Evolutionary conservation across 2,329 filamentous ascomycete species (phyloP), one percentile per base, ranked within the genome.

Genomic region (Botrytis squamosa): DNA sequence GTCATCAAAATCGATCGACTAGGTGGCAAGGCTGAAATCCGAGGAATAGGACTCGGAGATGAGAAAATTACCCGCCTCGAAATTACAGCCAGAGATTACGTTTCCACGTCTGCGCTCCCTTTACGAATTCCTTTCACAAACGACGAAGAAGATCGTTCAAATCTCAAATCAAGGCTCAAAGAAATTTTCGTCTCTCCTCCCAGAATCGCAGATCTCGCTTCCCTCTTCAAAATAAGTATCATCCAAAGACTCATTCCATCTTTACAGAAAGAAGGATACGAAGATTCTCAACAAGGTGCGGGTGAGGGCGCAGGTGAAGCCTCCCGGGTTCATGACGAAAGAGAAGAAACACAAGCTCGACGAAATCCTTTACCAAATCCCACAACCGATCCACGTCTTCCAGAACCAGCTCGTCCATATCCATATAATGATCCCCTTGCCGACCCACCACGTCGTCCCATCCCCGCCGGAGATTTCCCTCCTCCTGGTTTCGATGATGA

Each of bases 401-500:
- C 89, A 59, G 82, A 83, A 75, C 91, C 91, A 40, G 90, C 90
- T 29, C 87, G 88, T 22, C 92, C 92, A 6, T 88, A 90, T 76
- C 92, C 92, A 0, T 89, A 91, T 65, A 83, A 88, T 65, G 91
- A 92, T 79, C 90, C 89, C n/a, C 86, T 92, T 52, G 89, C 87
- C 18, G 87, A 85, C 29, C 88, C 88, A 22, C 90, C 87, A 0
- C 85, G 88, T 60, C 85, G 85, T 33, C 92, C 92, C 1, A 80
- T 90, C 25, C 94, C 95, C 0, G 84, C 87, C 0, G 90, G 86
- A 16, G 93, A 95, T 77, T 94, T 97, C 77, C 89, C 92, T 0
- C 95, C 95, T 0, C 96, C 96, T 0, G 93, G 89, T 33, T 98
- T 98, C 77, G 96, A 98, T 77, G 95, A 99, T 81, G 94, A 98